Conservation (phyloP, 2,329 filamentous ascomycete species). For the Blastomyces percursus region DNA sequence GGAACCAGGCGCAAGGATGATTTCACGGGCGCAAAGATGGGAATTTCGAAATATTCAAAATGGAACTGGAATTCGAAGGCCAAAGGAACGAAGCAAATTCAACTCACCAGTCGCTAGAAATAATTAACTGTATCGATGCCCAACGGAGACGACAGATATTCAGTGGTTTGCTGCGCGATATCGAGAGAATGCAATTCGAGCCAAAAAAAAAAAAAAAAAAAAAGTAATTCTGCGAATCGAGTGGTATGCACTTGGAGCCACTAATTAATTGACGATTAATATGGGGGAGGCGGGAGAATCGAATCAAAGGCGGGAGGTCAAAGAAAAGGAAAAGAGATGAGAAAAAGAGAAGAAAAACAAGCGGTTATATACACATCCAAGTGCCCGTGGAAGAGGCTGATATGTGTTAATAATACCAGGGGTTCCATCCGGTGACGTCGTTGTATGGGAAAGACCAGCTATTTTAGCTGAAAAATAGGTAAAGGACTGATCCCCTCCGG, state of each 20-base stretch:
- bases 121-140: constrained; percentile 2
- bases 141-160: neutral
- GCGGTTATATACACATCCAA: neutral
- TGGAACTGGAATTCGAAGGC: neutral
- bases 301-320: neutral
- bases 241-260: neutral
- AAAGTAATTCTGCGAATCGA: neutral
- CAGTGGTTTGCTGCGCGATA: neutral
- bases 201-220: neutral
- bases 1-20: neutral
- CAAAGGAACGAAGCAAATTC: neutral
- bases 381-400: neutral
- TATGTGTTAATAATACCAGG: neutral
- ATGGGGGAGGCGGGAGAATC: neutral
- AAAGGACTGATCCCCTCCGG: neutral
- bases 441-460: neutral
- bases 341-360: neutral
- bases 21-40: neutral
- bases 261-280: neutral
- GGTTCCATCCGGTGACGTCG: constrained; percentile 1
- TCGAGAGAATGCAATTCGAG: neutral
- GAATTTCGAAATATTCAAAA: neutral
- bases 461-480: neutral
- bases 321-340: neutral
- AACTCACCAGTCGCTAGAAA: constrained; percentile 4